phyloP scores from a whole-genome alignment of 176 grass and related monocot genomes.

The Elymus sibiricus region DNA sequence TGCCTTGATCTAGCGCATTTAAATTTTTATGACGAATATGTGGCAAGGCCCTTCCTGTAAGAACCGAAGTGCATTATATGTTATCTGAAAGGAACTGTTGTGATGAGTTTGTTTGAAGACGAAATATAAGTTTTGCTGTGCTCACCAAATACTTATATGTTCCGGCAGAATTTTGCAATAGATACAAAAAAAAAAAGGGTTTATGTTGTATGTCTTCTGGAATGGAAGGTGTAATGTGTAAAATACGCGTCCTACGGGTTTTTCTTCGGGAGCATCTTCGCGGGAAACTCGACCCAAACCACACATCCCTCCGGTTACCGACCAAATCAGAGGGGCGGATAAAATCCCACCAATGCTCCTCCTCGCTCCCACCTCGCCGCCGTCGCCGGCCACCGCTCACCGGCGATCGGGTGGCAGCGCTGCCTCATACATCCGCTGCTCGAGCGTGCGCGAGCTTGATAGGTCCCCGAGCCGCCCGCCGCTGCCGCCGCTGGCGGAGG shows the following conservation, averaged over 20 bases:
- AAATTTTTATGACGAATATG: not conserved
- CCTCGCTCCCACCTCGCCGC: constrained; percentile 9
- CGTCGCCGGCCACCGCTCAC: not conserved
- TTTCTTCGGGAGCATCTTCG: not conserved
- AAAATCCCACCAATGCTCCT: constrained; percentile 27
- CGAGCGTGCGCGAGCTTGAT: constrained; percentile 49
- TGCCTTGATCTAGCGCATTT: not conserved
- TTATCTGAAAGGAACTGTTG: constrained; percentile 5
- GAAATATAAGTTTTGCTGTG: not conserved
- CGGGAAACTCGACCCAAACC: constrained; percentile 16
- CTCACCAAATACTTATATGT: no score
- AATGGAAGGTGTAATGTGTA: not conserved
- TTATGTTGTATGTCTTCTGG: not conserved
- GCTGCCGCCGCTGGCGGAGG: constrained; percentile 43
- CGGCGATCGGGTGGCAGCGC: not conserved
- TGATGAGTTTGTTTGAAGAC: not conserved
- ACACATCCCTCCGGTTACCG: not conserved
- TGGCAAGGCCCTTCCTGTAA: not conserved
- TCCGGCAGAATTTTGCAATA: no score
- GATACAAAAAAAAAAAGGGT: not conserved
- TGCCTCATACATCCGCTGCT: constrained; percentile 11
- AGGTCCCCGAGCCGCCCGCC: not conserved
- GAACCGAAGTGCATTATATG: not conserved
- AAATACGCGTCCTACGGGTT: not conserved
- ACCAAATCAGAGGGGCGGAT: not conserved